A percentile compares a stretch with the other conserved stretches of the same genome.
phyloP scores from a whole-genome alignment of 2,329 filamentous ascomycete species.

The Hymenoscyphus infarciens region DNA sequence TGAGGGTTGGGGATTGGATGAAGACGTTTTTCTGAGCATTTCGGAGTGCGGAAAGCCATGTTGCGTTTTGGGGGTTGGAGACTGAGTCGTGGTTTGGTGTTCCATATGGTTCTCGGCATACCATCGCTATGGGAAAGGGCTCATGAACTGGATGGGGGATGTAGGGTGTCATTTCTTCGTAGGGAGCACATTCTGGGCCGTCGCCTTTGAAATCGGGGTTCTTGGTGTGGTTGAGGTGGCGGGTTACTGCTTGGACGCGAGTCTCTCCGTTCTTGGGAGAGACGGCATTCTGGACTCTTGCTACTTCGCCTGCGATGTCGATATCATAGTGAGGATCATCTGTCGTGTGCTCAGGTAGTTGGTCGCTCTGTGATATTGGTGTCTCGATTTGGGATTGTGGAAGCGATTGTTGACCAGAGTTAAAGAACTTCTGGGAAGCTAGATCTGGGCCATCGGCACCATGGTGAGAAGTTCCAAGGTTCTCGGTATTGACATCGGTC shows the following conservation, averaged over 20 bases:
- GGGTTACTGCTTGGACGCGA: slow-evolving; percentile 55
- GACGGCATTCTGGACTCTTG: slow-evolving; percentile 56
- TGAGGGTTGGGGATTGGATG: slow-evolving; percentile 75
- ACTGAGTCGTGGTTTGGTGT: slow-evolving; percentile 57
- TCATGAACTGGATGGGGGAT: slow-evolving; percentile 50
- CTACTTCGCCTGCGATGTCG: slow-evolving; percentile 57
- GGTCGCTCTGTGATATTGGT: background rate
- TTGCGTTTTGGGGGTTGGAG: slow-evolving; percentile 70
- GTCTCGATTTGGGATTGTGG: slow-evolving; percentile 10
- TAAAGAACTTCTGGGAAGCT: slow-evolving; percentile 27
- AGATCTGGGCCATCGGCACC: slow-evolving; percentile 22
- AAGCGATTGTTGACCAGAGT: slow-evolving; percentile 23
- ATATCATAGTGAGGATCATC: slow-evolving; percentile 61
- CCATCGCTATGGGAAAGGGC: slow-evolving; percentile 67
- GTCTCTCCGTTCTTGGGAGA: slow-evolving; percentile 49
- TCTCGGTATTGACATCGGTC: background rate
- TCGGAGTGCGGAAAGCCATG: slow-evolving; percentile 66
- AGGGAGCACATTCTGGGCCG: slow-evolving; percentile 50
- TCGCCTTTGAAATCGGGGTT: slow-evolving; percentile 48
- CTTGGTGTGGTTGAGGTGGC: slow-evolving; percentile 62
- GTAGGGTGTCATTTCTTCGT: slow-evolving; percentile 63
- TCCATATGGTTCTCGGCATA: slow-evolving; percentile 66
- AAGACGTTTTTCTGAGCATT: slow-evolving; percentile 64
- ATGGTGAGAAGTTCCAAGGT: background rate
- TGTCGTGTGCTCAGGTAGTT: slow-evolving; percentile 54